Evolutionary conservation across 2,329 filamentous ascomycete genomes (phyloP), one percentile per base, ranked within the genome.

Genomic region (Rhinocladiella similis): DNA sequence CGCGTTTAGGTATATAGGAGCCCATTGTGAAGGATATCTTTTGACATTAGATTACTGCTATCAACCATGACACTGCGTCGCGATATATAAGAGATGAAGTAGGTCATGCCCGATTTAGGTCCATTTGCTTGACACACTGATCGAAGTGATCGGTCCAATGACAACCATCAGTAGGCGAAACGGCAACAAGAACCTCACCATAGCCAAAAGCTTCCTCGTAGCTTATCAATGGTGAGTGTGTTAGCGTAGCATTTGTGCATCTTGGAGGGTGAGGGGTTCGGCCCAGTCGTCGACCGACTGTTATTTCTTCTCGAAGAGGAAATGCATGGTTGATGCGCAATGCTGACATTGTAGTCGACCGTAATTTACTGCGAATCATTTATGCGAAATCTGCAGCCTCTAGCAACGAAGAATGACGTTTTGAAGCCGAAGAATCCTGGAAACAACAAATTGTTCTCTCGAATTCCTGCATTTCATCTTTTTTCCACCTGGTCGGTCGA

Each of bases 1-100:
- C 62, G 45, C 61, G 47, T 3, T 51, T 6, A 4, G 56, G 48
- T 22, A 42, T 53, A 22, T 57, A 58, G 14, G 61, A 64, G 18
- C 61, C 61, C 61, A 64, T 64, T 4, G 35, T 57, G 52, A 41
- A 16, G 14, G 36, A 13, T 16, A 22, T 29, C 20, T 25, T 46
- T 46, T 6, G 27, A 43, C 3, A 5, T 29, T 29, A 13, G 12
- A 19, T 36, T 38, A 33, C 13, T 4, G 25, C 20, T 49, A 20
- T 47, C 20, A 33, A 20, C 7, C 14, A 9, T 33, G 10, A 33
- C 5, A 33, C 10, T 9, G 9, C 27, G 9, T 9, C 10, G 5
- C 27, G 10, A 33, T 2, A 33, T 12, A 12, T 33, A 33, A 33
- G 27, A 10, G 27, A 6, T 12, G 10, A 12, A 9, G 10, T 9